These are phyloP conservation scores for Fomitiporia mediterranea DNA, from an alignment of 1,284 basidiomycete genomes.

Conservation along the genomic window DNA sequence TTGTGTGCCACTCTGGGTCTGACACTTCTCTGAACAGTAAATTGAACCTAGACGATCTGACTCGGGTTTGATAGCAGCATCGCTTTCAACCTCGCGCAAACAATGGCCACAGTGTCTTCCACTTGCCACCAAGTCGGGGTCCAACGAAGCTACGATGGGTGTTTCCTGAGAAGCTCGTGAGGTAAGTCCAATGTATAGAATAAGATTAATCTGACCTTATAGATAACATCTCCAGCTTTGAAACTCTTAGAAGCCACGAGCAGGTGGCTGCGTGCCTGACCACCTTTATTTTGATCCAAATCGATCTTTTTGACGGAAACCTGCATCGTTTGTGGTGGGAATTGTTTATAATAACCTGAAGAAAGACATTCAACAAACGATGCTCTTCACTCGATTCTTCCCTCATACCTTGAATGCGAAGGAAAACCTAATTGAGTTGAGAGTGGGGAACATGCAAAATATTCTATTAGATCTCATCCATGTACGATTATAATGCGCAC, in stretches of 20 bases:
- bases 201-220: constrained; percentile 45
- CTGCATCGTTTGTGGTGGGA: constrained; percentile 67
- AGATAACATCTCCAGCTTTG: constrained; percentile 65
- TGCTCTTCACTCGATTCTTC: constrained; percentile 18
- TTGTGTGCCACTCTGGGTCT: constrained; percentile 47
- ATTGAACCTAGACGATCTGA: constrained; percentile 50
- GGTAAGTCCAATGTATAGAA: background rate
- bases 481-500: background rate
- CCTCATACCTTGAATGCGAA: constrained; percentile 25
- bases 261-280: constrained; percentile 43
- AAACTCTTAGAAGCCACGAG: constrained; percentile 66
- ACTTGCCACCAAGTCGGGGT: constrained; percentile 59
- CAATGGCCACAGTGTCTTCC: constrained; percentile 71
- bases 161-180: constrained; percentile 47
- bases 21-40: constrained; percentile 72
- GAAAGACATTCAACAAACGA: constrained; percentile 27
- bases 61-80: constrained; percentile 39
- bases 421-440: constrained; percentile 26
- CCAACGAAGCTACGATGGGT: constrained; percentile 63
- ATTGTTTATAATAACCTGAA: constrained; percentile 70
- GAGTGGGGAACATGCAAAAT: constrained; percentile 10
- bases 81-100: constrained; percentile 49
- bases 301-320: constrained; percentile 51
- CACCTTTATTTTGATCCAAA: constrained; percentile 32
- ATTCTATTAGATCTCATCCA: constrained; percentile 16